These are phyloP conservation scores for Saturnispora halmiae DNA, from an alignment of 805 yeast species.

Conservation along the genomic window DNA sequence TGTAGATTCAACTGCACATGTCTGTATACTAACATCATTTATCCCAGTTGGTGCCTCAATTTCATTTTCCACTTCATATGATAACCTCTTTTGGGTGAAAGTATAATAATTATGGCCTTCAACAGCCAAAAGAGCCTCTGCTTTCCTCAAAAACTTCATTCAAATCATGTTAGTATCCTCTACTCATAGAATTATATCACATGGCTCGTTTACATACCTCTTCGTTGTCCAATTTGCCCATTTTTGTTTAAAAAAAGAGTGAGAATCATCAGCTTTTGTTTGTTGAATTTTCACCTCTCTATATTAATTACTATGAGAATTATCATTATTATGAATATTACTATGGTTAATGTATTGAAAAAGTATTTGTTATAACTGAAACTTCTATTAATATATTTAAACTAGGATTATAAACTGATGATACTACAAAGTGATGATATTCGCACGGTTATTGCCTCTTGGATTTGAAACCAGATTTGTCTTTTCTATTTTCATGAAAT, in stretches of 20 bases:
- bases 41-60: constrained; percentile 6
- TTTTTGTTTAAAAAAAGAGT: neutral
- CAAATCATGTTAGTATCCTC: constrained; percentile 5
- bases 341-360: neutral
- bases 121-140: constrained; percentile 15
- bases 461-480: constrained; percentile 1
- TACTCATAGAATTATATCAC: too few species aligned
- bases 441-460: neutral
- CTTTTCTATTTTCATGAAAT: constrained; percentile 33
- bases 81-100: constrained; percentile 49
- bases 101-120: constrained; percentile 38
- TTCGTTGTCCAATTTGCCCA: constrained; percentile 19
- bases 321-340: neutral
- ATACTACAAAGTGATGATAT: too few species aligned
- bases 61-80: constrained; percentile 19
- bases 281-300: neutral
- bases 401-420: too few species aligned
- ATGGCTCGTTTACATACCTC: constrained; percentile 23
- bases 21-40: neutral
- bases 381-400: too few species aligned
- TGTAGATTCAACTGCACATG: neutral
- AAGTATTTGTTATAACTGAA: too few species aligned
- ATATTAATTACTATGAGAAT: neutral
- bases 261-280: neutral
- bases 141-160: constrained; percentile 23